Conservation (phyloP, 2,329 filamentous ascomycete genomes). For the Colletotrichum tamarilloi region DNA sequence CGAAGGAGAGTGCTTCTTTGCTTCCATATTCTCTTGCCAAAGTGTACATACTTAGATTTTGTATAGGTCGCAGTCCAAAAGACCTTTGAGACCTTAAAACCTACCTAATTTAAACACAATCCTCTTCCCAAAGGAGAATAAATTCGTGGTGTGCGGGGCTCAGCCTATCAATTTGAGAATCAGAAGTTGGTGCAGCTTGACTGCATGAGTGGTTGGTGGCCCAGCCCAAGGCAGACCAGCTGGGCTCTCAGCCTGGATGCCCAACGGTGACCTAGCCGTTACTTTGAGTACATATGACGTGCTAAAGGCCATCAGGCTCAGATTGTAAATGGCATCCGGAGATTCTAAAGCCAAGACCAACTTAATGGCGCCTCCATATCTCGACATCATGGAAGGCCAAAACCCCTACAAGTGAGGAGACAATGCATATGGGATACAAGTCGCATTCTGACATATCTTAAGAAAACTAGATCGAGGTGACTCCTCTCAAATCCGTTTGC, state of each 20-base stretch:
- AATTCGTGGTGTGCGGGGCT: background rate
- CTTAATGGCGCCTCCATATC: background rate
- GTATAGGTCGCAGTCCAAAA: no score
- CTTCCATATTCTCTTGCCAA: no score
- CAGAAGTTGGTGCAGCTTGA: background rate
- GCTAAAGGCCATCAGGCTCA: background rate
- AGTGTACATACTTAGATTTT: no score
- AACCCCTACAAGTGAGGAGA: background rate
- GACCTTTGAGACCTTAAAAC: no score
- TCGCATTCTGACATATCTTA: background rate
- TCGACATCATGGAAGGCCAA: background rate
- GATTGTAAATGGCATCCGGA: background rate
- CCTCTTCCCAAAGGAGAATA: no score
- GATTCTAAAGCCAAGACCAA: background rate
- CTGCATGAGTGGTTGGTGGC: background rate
- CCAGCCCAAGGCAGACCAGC: background rate
- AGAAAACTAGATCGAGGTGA: background rate
- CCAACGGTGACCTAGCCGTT: background rate
- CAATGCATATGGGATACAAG: rapidly evolving
- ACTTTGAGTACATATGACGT: background rate
- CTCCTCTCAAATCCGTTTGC: background rate
- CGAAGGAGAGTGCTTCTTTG: no score
- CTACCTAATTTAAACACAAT: no score
- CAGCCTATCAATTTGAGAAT: background rate
- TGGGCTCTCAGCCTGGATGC: background rate